phyloP scores from a whole-genome alignment of 2,329 filamentous ascomycete genomes.

The Emericellopsis atlantica region DNA sequence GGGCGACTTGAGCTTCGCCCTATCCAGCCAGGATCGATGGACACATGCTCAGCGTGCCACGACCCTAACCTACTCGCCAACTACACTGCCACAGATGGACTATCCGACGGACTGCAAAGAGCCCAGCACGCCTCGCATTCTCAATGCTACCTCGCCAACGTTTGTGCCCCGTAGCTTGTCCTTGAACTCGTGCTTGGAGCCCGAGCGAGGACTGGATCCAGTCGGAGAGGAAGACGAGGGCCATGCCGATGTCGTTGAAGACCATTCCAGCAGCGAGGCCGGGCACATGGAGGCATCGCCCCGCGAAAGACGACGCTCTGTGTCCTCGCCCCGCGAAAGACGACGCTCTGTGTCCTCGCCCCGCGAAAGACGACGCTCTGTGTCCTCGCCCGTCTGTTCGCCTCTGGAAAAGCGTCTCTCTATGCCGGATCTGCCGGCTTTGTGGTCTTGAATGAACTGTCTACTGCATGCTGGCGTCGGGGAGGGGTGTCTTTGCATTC shows the following conservation, averaged over 20 bases:
- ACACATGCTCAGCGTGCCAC: slow-evolving; percentile 11
- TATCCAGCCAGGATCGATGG: slow-evolving; percentile 29
- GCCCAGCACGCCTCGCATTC: too few relatives aligned
- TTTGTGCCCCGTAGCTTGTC: slow-evolving; percentile 15
- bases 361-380: neutral
- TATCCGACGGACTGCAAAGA: too few relatives aligned
- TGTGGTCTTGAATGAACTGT: slow-evolving; percentile 8
- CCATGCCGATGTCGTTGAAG: neutral
- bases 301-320: neutral
- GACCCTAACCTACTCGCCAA: neutral
- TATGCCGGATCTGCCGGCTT: slow-evolving; percentile 13
- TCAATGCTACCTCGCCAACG: slow-evolving; percentile 14
- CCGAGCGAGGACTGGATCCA: neutral
- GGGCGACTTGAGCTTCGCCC: slow-evolving; percentile 35
- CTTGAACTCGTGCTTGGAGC: neutral
- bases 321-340: neutral
- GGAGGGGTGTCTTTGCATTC: too few relatives aligned
- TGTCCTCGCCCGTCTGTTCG: slow-evolving; percentile 1
- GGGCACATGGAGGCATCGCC: neutral
- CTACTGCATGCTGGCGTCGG: too few relatives aligned
- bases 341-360: neutral
- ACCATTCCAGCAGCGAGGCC: neutral
- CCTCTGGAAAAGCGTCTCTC: slow-evolving; percentile 11
- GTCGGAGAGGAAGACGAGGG: neutral
- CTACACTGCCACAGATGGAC: slow-evolving; percentile 3